Base-by-base conservation (phyloP, 768 basidiomycete species). In the Leccinum subgranulosum region DNA sequence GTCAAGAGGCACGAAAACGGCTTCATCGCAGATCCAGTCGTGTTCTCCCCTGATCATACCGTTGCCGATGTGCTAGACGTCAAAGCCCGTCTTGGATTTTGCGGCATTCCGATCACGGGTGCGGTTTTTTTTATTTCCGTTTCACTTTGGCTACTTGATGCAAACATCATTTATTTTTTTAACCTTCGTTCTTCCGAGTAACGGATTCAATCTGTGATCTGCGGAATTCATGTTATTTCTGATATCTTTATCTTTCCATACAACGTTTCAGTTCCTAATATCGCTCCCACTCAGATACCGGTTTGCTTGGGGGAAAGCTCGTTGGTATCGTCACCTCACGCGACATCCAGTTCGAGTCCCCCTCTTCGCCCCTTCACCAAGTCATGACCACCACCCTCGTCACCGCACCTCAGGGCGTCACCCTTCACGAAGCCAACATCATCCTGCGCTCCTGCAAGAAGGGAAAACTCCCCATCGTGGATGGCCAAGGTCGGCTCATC, bases 1-100 rank as follows among this genome's bases (percentile, higher is more conserved):
- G 97, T 98, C 29, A 99, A 99, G 75, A 87, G 95, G 66, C 96
- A 95, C 71, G 96, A 98, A 75, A 99, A 98, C 69, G 97, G 97
- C 6, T 98, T 98, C 77, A 99, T 98, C 74, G 84, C 90, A 53
- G 93, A 97, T 63, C 97, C 97, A 14, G 82, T 98, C 59, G 92
- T 94, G 53, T 78, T 98, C 29, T 85, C 88, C 11, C 93, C 94
- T 0, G 70, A 80, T 25, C 82, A 90, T 64, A 75, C 78, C 43
- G 92, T 96, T 29, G 90, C 88, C 60, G 91, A 98, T 60, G 96
- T 98, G 14, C 79, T 97, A 50, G 90, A 94, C 60, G 90, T 98
- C 77, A 98, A 98, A 74, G 86, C 85, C 29, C 80, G 84, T 48
- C 86, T 92, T 17, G 97, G 97, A 1, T 99, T 97, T 74, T 93